A percentile compares a stretch with the other conserved stretches of the same genome.
Conservation (phyloP, 352 stramenopile species). For the Halophytophthora batemanensis region DNA sequence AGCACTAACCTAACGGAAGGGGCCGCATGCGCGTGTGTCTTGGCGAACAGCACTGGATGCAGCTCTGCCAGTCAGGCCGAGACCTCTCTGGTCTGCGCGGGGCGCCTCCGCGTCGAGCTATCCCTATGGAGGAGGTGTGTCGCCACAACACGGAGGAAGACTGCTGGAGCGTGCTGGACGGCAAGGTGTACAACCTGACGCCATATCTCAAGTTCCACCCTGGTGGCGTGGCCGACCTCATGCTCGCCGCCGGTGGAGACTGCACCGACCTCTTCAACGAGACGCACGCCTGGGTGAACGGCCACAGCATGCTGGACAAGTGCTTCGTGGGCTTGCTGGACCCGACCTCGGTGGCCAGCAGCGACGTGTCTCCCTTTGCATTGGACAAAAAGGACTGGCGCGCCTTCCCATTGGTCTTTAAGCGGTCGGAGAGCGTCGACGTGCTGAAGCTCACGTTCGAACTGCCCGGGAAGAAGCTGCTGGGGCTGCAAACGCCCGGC, state of each 20-base stretch:
- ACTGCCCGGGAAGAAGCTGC: conserved; percentile 52
- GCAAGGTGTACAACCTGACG: conserved; percentile 95
- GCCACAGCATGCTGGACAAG: conserved; percentile 88
- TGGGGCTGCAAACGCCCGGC: conserved; percentile 66
- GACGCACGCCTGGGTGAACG: conserved; percentile 95
- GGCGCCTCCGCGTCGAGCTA: conserved; percentile 44
- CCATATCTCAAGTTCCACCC: conserved; percentile 98
- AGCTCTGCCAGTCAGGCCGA: conserved; percentile 70
- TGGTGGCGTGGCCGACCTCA: conserved; percentile 92
- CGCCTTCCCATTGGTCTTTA: conserved; percentile 54
- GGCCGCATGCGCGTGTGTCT: too few species aligned
- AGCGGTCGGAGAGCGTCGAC: conserved; percentile 49
- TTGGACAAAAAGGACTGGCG: conserved; percentile 68
- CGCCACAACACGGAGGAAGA: conserved; percentile 88
- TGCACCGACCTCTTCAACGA: conserved; percentile 96
- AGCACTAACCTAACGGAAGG: too few species aligned
- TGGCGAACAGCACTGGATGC: conserved; percentile 88
- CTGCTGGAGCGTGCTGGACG: conserved; percentile 92
- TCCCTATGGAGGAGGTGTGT: conserved; percentile 85
- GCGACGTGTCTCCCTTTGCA: conserved; percentile 35
- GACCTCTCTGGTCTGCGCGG: conserved; percentile 84
- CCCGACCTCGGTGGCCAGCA: conserved; percentile 33
- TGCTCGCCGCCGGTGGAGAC: conserved; percentile 91
- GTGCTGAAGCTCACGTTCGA: conserved; percentile 81
- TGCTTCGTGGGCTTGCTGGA: conserved; percentile 74